Evolutionary conservation across 1,284 basidiomycete genomes (phyloP).

Genomic region (Trametes sp.): DNA sequence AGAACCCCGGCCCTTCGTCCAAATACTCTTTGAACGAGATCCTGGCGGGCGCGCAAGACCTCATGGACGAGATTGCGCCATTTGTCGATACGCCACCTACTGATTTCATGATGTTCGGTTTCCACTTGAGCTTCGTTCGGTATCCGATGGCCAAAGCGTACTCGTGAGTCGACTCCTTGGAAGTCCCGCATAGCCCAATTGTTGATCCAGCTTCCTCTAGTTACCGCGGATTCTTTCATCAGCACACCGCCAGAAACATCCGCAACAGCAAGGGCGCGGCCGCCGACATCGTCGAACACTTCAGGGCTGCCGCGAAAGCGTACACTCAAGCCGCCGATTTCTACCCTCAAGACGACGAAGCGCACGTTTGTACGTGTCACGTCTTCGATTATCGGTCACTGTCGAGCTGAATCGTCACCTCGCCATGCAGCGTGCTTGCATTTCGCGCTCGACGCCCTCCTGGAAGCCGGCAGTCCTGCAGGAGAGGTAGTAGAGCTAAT

Average conservation of each 20-base stretch:
- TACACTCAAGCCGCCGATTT: constrained; percentile 40
- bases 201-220: constrained; percentile 27
- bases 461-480: constrained; percentile 17
- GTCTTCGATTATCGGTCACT: background rate
- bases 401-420: background rate
- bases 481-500: constrained; percentile 20
- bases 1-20: constrained; percentile 26
- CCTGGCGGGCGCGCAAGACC: constrained; percentile 38
- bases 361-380: constrained; percentile 34
- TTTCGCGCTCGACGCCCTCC: constrained; percentile 24
- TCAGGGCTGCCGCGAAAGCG: constrained; percentile 30
- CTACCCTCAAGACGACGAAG: constrained; percentile 47
- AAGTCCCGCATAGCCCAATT: no score
- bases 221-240: constrained; percentile 45
- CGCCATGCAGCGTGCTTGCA: constrained; percentile 26
- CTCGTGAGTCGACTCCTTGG: constrained; percentile 39
- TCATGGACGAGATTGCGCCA: constrained; percentile 38
- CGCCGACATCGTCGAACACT: constrained; percentile 14
- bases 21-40: constrained; percentile 37
- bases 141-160: constrained; percentile 48
- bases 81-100: constrained; percentile 13
- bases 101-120: constrained; percentile 36
- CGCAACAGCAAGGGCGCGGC: constrained; percentile 1
- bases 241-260: constrained; percentile 26
- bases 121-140: constrained; percentile 43